phyloP scores from a whole-genome alignment of 352 stramenopile genomes.

The Pythium dissotocum region DNA sequence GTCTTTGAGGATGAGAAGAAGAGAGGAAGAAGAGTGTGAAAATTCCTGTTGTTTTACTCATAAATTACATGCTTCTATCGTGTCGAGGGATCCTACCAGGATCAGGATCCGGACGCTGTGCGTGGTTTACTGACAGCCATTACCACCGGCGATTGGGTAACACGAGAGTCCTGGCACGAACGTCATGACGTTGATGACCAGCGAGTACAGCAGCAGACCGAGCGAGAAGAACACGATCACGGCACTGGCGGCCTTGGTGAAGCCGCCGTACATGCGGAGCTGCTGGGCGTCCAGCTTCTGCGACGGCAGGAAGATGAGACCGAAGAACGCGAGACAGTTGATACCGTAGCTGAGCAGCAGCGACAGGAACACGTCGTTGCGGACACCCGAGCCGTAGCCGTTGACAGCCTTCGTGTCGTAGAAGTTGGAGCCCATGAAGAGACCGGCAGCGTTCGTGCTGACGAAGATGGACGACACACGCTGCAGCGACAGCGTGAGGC shows the following conservation, averaged over 20 bases:
- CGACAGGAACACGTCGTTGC: slow-evolving; percentile 51
- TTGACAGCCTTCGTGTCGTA: slow-evolving; percentile 36
- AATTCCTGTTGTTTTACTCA: background rate
- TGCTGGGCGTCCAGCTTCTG: slow-evolving; percentile 36
- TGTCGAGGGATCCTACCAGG: background rate
- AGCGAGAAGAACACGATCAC: slow-evolving; percentile 29
- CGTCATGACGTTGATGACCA: slow-evolving; percentile 34
- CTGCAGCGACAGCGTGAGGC: slow-evolving; percentile 60
- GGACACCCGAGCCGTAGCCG: slow-evolving; percentile 34
- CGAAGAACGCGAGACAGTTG: slow-evolving; percentile 54
- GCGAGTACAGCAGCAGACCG: slow-evolving; percentile 26
- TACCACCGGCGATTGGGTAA: slow-evolving; percentile 27
- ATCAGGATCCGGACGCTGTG: too few relatives aligned
- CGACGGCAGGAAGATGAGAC: slow-evolving; percentile 41
- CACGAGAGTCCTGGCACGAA: slow-evolving; percentile 30
- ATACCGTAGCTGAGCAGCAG: slow-evolving; percentile 55
- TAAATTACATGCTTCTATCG: slow-evolving; percentile 6
- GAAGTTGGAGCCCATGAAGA: slow-evolving; percentile 54
- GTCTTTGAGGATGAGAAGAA: background rate
- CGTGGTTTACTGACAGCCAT: slow-evolving; percentile 23
- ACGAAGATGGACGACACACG: slow-evolving; percentile 60
- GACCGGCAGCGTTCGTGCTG: slow-evolving; percentile 44
- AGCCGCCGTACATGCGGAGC: slow-evolving; percentile 32
- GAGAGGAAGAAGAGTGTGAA: background rate
- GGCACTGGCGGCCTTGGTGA: slow-evolving; percentile 24